phyloP scores from a whole-genome alignment of 108 stramenopile genomes.

The Chaetoceros tenuissimus region DNA sequence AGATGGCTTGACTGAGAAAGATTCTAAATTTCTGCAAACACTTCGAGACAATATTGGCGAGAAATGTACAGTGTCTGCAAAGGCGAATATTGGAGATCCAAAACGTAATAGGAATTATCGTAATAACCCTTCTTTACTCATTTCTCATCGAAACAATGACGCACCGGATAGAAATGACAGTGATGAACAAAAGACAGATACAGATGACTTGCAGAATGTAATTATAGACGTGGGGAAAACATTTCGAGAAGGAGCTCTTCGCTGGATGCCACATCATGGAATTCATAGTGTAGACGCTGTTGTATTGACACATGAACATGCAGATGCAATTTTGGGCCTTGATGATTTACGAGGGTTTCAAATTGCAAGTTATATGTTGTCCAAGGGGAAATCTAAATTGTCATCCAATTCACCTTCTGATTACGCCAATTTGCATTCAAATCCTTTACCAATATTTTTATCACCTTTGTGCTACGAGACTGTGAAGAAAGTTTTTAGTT shows the following conservation, averaged over 20 bases:
- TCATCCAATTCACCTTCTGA: background rate
- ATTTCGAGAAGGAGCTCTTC: constrained; percentile 65
- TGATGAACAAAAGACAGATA: constrained; percentile 6
- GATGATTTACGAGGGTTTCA: constrained; percentile 84
- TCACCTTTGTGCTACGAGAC: too few relatives aligned
- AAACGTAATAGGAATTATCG: constrained; percentile 74
- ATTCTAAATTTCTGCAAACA: constrained; percentile 1
- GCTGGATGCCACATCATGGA: constrained; percentile 66
- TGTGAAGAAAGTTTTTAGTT: background rate
- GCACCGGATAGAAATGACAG: constrained; percentile 8
- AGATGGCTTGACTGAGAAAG: constrained; percentile 8
- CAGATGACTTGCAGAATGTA: constrained; percentile 26
- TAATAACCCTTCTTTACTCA: constrained; percentile 72
- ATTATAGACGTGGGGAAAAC: constrained; percentile 87
- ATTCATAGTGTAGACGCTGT: constrained; percentile 62
- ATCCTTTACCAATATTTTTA: constrained; percentile 49
- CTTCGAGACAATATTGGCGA: background rate
- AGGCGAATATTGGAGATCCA: constrained; percentile 65
- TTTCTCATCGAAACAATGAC: constrained; percentile 37
- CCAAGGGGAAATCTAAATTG: background rate
- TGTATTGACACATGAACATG: constrained; percentile 73
- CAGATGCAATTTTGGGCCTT: constrained; percentile 59
- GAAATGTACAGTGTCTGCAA: constrained; percentile 38
- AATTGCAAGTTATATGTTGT: background rate
- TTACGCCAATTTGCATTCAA: background rate